Conservation (phyloP, 192 early-diverging fungal genomes). For the Rhizoclosmatium sp. region DNA sequence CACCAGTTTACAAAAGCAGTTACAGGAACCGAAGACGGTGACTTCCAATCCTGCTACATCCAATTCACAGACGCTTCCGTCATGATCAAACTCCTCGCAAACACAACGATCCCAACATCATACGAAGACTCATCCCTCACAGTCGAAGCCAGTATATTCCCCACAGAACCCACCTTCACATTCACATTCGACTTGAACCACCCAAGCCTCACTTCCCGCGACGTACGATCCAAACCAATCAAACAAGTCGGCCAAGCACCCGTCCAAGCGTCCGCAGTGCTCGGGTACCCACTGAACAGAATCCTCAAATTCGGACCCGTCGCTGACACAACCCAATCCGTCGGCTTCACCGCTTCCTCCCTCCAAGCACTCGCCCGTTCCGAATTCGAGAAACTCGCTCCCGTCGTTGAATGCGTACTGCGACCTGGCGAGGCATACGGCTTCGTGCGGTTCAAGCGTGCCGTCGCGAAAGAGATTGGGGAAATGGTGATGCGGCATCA, state of each 20-base stretch:
- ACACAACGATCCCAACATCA: background rate
- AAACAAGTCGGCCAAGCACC: constrained; percentile 3
- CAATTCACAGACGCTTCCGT: constrained; percentile 3
- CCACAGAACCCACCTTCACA: constrained; percentile 2
- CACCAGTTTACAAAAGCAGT: background rate
- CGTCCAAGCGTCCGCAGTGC: background rate
- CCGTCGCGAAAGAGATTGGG: constrained; percentile 8
- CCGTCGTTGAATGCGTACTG: constrained; percentile 9
- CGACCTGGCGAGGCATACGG: background rate
- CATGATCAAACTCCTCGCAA: constrained; percentile 19
- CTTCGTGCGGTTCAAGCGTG: background rate
- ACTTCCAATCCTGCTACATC: constrained; percentile 13
- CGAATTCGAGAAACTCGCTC: constrained; percentile 3
- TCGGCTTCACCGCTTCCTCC: constrained; percentile 13
- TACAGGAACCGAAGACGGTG: background rate
- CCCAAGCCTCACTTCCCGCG: background rate
- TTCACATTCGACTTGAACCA: constrained; percentile 11
- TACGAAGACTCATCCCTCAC: constrained; percentile 22
- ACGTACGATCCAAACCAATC: background rate
- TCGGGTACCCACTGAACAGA: constrained; percentile 25
- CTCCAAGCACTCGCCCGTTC: constrained; percentile 1
- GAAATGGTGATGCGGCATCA: constrained; percentile 14
- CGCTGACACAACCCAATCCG: background rate
- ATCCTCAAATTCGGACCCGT: constrained; percentile 10
- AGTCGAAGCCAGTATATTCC: constrained; percentile 7